phyloP scores from a whole-genome alignment of 2,329 filamentous ascomycete species.

The Rhytidhysteron rufulum region DNA sequence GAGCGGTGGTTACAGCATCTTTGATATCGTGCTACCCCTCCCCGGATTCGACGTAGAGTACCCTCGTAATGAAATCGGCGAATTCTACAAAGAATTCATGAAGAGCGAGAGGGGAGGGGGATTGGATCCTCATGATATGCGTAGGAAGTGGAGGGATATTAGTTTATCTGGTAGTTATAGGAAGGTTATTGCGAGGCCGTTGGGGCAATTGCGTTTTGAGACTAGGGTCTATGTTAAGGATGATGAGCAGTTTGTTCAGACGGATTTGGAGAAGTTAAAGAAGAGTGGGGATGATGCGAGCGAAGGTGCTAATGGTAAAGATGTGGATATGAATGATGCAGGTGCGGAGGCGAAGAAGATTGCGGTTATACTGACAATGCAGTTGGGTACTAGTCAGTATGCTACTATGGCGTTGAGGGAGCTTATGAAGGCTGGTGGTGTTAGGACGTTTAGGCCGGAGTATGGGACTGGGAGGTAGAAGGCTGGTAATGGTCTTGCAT shows the following conservation, averaged over 20 bases:
- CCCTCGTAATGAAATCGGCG: conserved; percentile 76
- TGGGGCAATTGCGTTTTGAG: conserved; percentile 59
- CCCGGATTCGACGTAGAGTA: conserved; percentile 89
- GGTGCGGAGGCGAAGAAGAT: conserved; percentile 46
- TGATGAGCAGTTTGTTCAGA: conserved; percentile 81
- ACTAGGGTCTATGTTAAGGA: conserved; percentile 67
- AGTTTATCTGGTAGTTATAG: conserved; percentile 86
- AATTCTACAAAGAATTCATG: conserved; percentile 87
- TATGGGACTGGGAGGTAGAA: conserved; percentile 50
- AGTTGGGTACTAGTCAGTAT: conserved; percentile 75
- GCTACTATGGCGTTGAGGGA: conserved; percentile 80
- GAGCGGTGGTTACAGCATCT: conserved; percentile 73
- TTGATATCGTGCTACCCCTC: conserved; percentile 86
- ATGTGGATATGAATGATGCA: conserved; percentile 17
- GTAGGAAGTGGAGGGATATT: conserved; percentile 78
- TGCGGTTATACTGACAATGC: conserved; percentile 68
- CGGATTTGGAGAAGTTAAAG: conserved; percentile 69
- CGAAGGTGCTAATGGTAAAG: conserved; percentile 10
- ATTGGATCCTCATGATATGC: conserved; percentile 83
- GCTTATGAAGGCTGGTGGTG: conserved; percentile 65
- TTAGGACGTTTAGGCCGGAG: conserved; percentile 60
- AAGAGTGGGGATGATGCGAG: conserved; percentile 52
- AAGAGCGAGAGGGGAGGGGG: conserved; percentile 68
- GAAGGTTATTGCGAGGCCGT: conserved; percentile 72
- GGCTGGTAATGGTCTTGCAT: no score